These are phyloP conservation scores for Amaranthus cruentus DNA, from an alignment of 148 eudicot species.

Conservation along the genomic window DNA sequence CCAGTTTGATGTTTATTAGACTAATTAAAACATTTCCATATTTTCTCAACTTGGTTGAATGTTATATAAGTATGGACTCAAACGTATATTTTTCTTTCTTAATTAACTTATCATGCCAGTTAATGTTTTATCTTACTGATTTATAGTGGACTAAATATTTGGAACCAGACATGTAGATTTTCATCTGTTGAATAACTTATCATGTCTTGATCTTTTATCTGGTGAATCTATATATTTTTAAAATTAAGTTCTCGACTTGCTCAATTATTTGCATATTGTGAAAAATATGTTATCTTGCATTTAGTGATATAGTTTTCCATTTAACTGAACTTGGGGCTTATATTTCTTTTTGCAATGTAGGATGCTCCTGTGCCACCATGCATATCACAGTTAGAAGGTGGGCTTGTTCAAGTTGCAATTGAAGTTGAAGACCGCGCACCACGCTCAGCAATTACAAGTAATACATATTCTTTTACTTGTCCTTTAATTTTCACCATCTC, in stretches of 20 bases:
- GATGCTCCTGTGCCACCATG: constrained; percentile 99
- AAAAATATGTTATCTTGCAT: background rate
- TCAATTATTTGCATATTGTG: too few species aligned
- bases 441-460: constrained; percentile 92
- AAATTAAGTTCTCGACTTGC: background rate
- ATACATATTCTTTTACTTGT: constrained; percentile 2
- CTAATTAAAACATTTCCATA: background rate
- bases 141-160: too few species aligned
- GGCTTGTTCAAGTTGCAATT: constrained; percentile 96
- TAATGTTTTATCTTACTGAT: too few species aligned
- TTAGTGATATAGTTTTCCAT: background rate
- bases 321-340: background rate
- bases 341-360: constrained; percentile 31
- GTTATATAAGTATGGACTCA: too few species aligned
- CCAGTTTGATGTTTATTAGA: background rate
- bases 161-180: background rate
- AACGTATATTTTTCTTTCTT: too few species aligned
- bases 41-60: background rate
- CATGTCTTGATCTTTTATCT: background rate
- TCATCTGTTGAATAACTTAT: background rate
- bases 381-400: constrained; percentile 94
- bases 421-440: constrained; percentile 99
- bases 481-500: background rate
- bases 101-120: too few species aligned
- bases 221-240: background rate